Conservation (phyloP, 805 yeast species). For the Schwanniomyces polymorphus region DNA sequence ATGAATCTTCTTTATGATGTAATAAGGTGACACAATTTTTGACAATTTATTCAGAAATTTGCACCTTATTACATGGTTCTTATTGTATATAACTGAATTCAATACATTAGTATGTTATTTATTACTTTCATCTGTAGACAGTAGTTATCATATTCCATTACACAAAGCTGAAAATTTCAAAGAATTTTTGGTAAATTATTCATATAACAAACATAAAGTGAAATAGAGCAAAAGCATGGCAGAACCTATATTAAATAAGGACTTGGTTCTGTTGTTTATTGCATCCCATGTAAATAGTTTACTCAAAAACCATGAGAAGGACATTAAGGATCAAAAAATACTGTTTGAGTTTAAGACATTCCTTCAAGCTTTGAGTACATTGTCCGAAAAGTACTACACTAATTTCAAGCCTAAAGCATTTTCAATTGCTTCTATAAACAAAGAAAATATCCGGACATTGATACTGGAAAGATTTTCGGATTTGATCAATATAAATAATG, state of each 20-base stretch:
- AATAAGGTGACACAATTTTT: not conserved
- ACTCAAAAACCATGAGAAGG: constrained; percentile 4
- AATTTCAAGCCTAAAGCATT: constrained; percentile 7
- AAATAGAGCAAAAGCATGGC: not conserved
- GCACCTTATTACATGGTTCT: not conserved
- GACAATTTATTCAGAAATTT: not conserved
- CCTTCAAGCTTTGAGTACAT: constrained; percentile 7
- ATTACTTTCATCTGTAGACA: not conserved
- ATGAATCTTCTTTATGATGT: constrained; percentile 3
- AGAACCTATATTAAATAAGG: constrained; percentile 2
- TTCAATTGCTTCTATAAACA: constrained; percentile 1
- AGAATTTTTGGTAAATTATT: not conserved
- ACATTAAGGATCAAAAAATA: constrained; percentile 5
- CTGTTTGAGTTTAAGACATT: constrained; percentile 8
- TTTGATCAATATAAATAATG: constrained; percentile 18
- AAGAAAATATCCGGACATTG: constrained; percentile 10
- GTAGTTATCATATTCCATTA: not conserved
- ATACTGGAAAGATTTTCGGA: constrained; percentile 14
- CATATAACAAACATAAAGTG: not conserved
- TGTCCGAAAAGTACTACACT: constrained; percentile 6
- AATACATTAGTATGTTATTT: constrained; percentile 1
- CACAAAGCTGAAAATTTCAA: not conserved
- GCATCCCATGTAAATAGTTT: constrained; percentile 14
- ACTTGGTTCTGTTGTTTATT: constrained; percentile 10
- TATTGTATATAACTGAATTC: constrained; percentile 6